A percentile compares a stretch with the other conserved stretches of the same genome.
Evolutionary conservation across 2,329 filamentous ascomycete genomes (phyloP).

Genomic region (Capronia americana): DNA sequence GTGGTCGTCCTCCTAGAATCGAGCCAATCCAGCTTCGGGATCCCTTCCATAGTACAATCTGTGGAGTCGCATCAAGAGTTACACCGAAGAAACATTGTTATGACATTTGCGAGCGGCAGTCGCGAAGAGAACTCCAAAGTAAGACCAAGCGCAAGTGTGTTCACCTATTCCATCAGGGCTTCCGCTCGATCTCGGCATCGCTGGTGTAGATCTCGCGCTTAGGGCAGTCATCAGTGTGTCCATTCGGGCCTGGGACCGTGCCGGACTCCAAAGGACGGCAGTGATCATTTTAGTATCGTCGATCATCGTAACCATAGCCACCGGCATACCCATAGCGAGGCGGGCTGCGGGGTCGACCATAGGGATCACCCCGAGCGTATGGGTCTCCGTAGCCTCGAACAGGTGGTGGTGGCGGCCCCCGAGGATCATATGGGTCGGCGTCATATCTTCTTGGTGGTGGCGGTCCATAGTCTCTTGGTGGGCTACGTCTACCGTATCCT

Average conservation of each 20-base stretch:
- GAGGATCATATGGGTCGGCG: slow-evolving; percentile 73
- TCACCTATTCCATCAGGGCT: slow-evolving; percentile 9
- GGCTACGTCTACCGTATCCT: slow-evolving; percentile 76
- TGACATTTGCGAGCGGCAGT: slow-evolving; percentile 1
- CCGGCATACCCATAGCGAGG: slow-evolving; percentile 38
- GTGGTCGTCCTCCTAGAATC: slow-evolving; percentile 3
- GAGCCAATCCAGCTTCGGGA: slow-evolving; percentile 18
- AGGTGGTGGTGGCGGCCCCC: slow-evolving; percentile 60
- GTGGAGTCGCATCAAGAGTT: slow-evolving; percentile 13
- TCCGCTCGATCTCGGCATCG: slow-evolving; percentile 4
- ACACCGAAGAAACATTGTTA: slow-evolving; percentile 13
- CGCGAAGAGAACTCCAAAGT: neutral
- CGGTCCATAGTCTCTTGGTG: slow-evolving; percentile 73
- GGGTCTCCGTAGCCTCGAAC: slow-evolving; percentile 66
- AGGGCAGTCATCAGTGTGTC: neutral
- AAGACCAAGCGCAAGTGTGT: slow-evolving; percentile 3
- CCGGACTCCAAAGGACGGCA: neutral
- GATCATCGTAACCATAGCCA: slow-evolving; percentile 39
- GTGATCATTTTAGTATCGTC: slow-evolving; percentile 35
- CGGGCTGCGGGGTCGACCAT: slow-evolving; percentile 37
- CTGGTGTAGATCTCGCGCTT: neutral
- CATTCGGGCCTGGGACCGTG: neutral
- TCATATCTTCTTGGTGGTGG: slow-evolving; percentile 70
- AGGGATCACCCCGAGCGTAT: slow-evolving; percentile 59
- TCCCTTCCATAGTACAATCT: slow-evolving; percentile 23